Evolutionary conservation across 148 eudicot genomes (phyloP).

Genomic region (Amaranthus palmeri): DNA sequence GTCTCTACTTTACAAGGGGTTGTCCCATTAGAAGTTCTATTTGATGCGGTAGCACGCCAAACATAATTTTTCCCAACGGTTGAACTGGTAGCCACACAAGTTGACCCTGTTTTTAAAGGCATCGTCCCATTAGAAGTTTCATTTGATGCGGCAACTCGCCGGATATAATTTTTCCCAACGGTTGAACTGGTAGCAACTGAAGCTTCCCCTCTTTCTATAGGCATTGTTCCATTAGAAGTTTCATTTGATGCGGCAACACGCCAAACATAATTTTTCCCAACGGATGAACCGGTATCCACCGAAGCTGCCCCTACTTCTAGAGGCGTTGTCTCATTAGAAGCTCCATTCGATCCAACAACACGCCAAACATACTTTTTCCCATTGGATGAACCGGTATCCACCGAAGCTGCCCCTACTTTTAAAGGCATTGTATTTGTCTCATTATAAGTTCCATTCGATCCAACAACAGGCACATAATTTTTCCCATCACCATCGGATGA

Average conservation of each 20-base stretch:
- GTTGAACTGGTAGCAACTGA: no score
- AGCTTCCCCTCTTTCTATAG: no score
- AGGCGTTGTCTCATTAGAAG: no score
- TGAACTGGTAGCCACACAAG: no score
- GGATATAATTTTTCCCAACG: conserved; percentile 27
- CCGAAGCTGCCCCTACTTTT: no score
- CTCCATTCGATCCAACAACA: no score
- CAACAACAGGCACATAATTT: conserved; percentile 18
- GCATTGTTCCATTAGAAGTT: conserved; percentile 6
- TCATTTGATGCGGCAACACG: conserved; percentile 13
- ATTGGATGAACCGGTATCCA: no score
- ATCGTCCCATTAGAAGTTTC: conserved; percentile 7
- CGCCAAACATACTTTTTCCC: no score
- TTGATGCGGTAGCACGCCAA: conserved; percentile 15
- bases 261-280: conserved; percentile 30
- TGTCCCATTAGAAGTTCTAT: conserved; percentile 7
- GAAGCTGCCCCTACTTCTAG: no score
- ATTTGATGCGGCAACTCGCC: conserved; percentile 16
- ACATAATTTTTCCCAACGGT: conserved; percentile 26
- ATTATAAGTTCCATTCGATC: conserved; percentile 10
- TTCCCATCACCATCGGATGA: conserved; percentile 22
- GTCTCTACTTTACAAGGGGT: background rate
- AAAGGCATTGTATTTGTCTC: background rate
- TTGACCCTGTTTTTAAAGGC: background rate
- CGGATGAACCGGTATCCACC: no score